Conservation (phyloP, 495 filamentous ascomycete genomes). For the Penicillium egyptiacum region DNA sequence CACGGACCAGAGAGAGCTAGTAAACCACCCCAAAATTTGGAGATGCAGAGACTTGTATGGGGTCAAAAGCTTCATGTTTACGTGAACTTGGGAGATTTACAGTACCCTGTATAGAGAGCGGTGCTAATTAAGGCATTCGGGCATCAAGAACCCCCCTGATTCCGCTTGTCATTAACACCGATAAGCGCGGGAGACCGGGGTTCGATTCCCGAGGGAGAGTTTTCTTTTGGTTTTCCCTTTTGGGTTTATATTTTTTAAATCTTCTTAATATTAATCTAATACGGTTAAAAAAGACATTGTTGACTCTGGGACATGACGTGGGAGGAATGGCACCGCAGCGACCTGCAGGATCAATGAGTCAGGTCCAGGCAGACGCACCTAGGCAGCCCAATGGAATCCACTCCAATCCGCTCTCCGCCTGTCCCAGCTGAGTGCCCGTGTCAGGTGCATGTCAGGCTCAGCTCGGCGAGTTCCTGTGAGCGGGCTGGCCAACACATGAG, state of each 20-base stretch:
- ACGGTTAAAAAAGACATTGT: too few species aligned
- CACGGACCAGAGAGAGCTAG: too few species aligned
- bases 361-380: slow-evolving; percentile 8
- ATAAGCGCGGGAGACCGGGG: slow-evolving; percentile 48
- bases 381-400: not conserved
- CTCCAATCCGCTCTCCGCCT: not conserved
- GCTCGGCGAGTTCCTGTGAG: not conserved
- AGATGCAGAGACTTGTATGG: too few species aligned
- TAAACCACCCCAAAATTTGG: too few species aligned
- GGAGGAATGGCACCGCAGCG: not conserved
- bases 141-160: too few species aligned
- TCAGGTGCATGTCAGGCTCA: slow-evolving; percentile 3
- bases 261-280: too few species aligned
- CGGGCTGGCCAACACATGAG: slow-evolving; percentile 6
- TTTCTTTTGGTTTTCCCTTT: slow-evolving; percentile 15
- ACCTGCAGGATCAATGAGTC: slow-evolving; percentile 5
- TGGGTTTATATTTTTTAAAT: too few species aligned
- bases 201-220: slow-evolving; percentile 55
- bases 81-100: too few species aligned
- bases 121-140: too few species aligned
- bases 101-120: too few species aligned
- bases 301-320: not conserved
- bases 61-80: too few species aligned
- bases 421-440: too few species aligned
- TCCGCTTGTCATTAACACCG: slow-evolving; percentile 49